Evolutionary conservation across 352 stramenopile genomes (phyloP).

Genomic region (Globisporangium nagaii): DNA sequence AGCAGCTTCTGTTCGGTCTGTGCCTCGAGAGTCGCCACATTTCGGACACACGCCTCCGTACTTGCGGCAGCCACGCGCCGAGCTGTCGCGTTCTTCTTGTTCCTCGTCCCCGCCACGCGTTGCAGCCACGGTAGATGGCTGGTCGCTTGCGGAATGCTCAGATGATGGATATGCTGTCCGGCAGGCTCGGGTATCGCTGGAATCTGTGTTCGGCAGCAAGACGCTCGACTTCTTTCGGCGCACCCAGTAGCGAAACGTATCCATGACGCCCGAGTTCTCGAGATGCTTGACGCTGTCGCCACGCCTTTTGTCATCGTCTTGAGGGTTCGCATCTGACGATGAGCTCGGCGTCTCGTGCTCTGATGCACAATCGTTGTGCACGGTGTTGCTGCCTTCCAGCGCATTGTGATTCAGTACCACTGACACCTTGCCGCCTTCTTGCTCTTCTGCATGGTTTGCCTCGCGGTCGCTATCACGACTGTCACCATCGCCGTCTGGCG

Average conservation of each 20-base stretch:
- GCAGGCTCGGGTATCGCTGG: no score
- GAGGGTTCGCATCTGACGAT: not conserved
- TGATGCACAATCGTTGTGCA: no score
- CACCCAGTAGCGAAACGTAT: constrained; percentile 12
- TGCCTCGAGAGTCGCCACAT: not conserved
- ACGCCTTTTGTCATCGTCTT: not conserved
- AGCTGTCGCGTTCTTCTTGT: not conserved
- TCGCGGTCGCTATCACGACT: no score
- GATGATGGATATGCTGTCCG: no score
- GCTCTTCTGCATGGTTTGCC: not conserved
- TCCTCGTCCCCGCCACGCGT: not conserved
- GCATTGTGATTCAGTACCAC: no score
- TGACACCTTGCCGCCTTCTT: not conserved
- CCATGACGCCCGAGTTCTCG: not conserved
- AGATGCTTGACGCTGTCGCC: not conserved
- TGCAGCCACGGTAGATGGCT: no score
- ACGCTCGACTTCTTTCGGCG: not conserved
- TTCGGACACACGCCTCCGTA: constrained; percentile 19
- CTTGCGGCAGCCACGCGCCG: constrained; percentile 13
- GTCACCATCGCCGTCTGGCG: no score
- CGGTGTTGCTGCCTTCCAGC: not conserved
- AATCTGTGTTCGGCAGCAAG: no score
- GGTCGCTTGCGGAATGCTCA: no score
- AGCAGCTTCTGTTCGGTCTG: not conserved
- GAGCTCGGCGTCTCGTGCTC: not conserved